Base-by-base conservation (phyloP, 2,329 filamentous ascomycete species). In the Alternaria triticina region DNA sequence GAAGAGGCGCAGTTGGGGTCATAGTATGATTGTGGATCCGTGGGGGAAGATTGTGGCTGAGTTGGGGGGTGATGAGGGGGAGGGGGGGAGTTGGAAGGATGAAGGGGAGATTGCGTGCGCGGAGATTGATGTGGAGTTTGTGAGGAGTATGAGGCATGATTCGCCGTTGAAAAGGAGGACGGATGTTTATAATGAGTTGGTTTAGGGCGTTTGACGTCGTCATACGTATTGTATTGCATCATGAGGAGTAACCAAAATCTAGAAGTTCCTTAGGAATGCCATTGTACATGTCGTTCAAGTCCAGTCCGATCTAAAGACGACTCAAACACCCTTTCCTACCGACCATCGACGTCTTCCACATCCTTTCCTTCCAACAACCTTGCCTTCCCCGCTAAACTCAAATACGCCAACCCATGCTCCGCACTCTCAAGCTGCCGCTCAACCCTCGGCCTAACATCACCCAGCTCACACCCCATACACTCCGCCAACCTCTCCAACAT, bases 21-120 rank as follows among this genome's bases (percentile, higher is more conserved):
- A 93, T 77, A 92, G 91, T 71, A 88, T 97, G 83, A 91, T 96
- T 50, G 86, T 97, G 25, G 90, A 92, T 77, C 94, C 95, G 0
- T 97, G 94, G 93, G 95, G 95, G 0, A 86, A 87, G 60, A 86
- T 97, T 1, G 76, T 93, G 44, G 86, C 90, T 4, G 85, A 90
- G 74, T 84, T 90, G 74, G 85, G 85, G 44, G 89, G 88, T 1
- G 81, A 83, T 45, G 79, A 83, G 68, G 72, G 81, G 46, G 72
- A 57, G 30, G 72, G 70, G 61, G 80, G 68, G 64, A 73, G 70
- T 70, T 78, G 72, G 74, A 71, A 62, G 61, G 73, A 69, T 50
- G 67, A 70, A 10, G 81, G 81, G 0, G 80, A 82, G 68, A 77
- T 85, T 54, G 78, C 80, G 67, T 82, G 56, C 9, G 82, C 85